Conservation (phyloP, 2,329 filamentous ascomycete genomes). For the Penicillium sp. region DNA sequence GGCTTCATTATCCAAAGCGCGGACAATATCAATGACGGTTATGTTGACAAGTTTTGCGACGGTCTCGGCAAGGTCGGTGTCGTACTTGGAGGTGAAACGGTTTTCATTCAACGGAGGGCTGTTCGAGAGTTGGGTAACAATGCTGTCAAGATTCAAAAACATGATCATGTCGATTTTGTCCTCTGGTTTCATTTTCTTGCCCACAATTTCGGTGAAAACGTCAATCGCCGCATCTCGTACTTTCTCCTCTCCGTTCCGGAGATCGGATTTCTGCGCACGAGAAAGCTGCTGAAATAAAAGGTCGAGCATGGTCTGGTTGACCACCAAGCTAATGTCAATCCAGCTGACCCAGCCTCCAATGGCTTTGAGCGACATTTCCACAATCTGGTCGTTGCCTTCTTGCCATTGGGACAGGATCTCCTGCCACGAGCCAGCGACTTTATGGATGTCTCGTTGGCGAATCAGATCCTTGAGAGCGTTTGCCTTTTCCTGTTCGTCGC, state of each 20-base stretch:
- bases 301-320: conserved; percentile 82
- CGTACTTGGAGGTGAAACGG: conserved; percentile 79
- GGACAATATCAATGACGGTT: conserved; percentile 79
- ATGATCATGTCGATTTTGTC: conserved; percentile 90
- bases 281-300: conserved; percentile 83
- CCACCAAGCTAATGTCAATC: conserved; percentile 92
- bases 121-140: conserved; percentile 79
- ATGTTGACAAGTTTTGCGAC: conserved; percentile 95
- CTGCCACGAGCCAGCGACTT: conserved; percentile 86
- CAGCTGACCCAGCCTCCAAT: conserved; percentile 97
- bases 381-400: conserved; percentile 64
- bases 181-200: conserved; percentile 92
- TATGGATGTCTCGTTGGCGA: conserved; percentile 79
- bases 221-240: conserved; percentile 89
- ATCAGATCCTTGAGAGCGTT: conserved; percentile 88
- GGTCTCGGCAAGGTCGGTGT: conserved; percentile 90
- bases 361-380: conserved; percentile 86
- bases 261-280: conserved; percentile 59
- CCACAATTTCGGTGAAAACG: conserved; percentile 90
- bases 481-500: conserved; percentile 76
- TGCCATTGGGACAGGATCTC: conserved; percentile 78
- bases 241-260: conserved; percentile 69
- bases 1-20: conserved; percentile 69
- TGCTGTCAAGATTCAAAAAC: conserved; percentile 81
- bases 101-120: conserved; percentile 77